Evolutionary conservation across 1,284 basidiomycete genomes (phyloP).

Genomic region (Coniferiporia weirii): DNA sequence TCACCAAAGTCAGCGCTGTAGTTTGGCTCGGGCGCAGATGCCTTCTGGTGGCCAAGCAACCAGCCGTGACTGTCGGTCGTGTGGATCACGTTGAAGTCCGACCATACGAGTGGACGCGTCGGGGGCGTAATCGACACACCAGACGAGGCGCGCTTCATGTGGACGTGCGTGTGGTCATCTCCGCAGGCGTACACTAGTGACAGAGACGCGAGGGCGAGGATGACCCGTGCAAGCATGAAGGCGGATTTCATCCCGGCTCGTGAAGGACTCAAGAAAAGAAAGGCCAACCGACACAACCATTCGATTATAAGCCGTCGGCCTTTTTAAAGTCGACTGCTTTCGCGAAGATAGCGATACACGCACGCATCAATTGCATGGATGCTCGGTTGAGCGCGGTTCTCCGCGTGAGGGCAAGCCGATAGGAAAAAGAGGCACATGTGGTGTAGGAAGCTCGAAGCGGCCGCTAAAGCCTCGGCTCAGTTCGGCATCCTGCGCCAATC

Average conservation of each 20-base stretch:
- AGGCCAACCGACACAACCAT: too few relatives aligned
- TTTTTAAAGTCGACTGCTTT: too few relatives aligned
- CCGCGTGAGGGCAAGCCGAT: too few relatives aligned
- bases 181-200: slow-evolving; percentile 7
- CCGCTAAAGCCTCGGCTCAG: too few relatives aligned
- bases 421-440: too few relatives aligned
- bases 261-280: too few relatives aligned
- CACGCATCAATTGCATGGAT: too few relatives aligned
- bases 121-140: slow-evolving; percentile 47
- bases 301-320: too few relatives aligned
- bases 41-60: slow-evolving; percentile 71
- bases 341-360: too few relatives aligned
- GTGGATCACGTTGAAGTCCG: slow-evolving; percentile 74
- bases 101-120: slow-evolving; percentile 62
- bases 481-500: too few relatives aligned
- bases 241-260: background rate
- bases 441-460: too few relatives aligned
- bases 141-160: slow-evolving; percentile 37
- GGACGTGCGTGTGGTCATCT: slow-evolving; percentile 34
- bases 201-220: background rate
- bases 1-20: slow-evolving; percentile 70
- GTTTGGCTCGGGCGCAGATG: slow-evolving; percentile 67
- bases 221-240: background rate
- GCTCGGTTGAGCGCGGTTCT: too few relatives aligned
- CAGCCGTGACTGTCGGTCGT: slow-evolving; percentile 83